Evolutionary conservation across 129 eudicot genomes (phyloP), one percentile per base, ranked within the genome.

Genomic region (Solidago caesia): DNA sequence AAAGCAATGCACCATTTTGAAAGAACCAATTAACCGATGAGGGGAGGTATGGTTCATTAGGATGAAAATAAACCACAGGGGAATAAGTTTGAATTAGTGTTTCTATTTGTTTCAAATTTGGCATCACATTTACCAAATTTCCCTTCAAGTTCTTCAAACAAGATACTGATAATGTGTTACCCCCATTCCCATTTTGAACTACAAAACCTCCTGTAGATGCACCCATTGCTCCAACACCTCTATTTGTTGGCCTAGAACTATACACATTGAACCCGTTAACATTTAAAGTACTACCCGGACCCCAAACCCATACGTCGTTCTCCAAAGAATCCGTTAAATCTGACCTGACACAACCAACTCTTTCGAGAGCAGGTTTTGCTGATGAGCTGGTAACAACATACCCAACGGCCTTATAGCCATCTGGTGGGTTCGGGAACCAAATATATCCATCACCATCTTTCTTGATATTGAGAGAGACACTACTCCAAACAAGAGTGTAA

Each of bases 401-500:
- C 15, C 98, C 98, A 0, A 86, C 73, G 33, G 96, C 82, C 52
- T 69, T 81, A 66, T 92, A 92, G 26, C 96, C 98, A 11, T 76
- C 67, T 1, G 89, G 88, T 2, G 98, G 89, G 13, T 68, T 82
- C 2, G 98, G 98, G 13, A 77, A 78, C 98, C 98, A 92, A 9
- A 92, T 77, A 53, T 84, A 89, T 10, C 85, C 92, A 21, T 56
- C 68, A 1, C 85, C 85, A 73, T 87, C 85, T 70, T 87, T 87
- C 51, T 86, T 86, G 10, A 88, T 81, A 41, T 74, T 84, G 49
- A 78, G 74, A 45, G 86, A 76, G 10, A 73, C 86, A 65, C 96
- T 92, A 71, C 85, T 87, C 96, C 93, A 89, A 67, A 89, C 89
- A 67, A 92, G 96, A 63, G 83, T 79, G 71, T 92, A 89, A 55